phyloP scores from a whole-genome alignment of 108 stramenopile genomes.

The Nitzschia sp. region DNA sequence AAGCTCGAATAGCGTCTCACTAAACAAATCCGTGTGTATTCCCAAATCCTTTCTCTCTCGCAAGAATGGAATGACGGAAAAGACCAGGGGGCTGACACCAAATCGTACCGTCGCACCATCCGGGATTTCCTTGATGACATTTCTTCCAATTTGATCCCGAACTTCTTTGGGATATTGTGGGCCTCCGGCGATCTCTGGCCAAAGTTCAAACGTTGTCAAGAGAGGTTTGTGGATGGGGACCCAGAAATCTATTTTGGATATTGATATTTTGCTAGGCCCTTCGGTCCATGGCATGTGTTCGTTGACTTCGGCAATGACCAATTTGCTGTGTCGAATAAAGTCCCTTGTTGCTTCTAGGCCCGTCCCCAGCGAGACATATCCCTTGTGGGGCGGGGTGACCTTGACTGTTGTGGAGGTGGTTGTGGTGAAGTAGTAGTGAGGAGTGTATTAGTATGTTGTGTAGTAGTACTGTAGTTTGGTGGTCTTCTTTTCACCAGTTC shows the following conservation, averaged over 20 bases:
- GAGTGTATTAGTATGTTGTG: too few species aligned
- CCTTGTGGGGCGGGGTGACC: constrained; percentile 42
- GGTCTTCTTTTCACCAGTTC: too few species aligned
- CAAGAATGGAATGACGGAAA: constrained; percentile 23
- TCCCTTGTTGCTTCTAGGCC: constrained; percentile 32
- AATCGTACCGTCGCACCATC: constrained; percentile 39
- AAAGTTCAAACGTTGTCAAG: constrained; percentile 29
- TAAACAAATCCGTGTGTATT: constrained; percentile 35
- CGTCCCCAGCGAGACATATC: constrained; percentile 35
- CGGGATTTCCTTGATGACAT: constrained; percentile 32
- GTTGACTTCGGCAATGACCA: constrained; percentile 46
- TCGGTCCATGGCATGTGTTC: constrained; percentile 46
- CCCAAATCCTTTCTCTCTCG: constrained; percentile 29
- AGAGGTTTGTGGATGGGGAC: constrained; percentile 21
- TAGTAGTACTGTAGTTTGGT: too few species aligned
- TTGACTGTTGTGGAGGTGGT: constrained; percentile 20
- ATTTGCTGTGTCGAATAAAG: constrained; percentile 26
- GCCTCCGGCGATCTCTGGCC: constrained; percentile 16
- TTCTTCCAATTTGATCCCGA: constrained; percentile 23
- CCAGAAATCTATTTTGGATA: constrained; percentile 36
- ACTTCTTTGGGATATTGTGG: constrained; percentile 9
- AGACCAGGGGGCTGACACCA: constrained; percentile 25
- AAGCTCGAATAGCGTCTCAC: constrained; percentile 15
- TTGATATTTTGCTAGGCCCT: constrained; percentile 22
- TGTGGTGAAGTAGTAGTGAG: too few species aligned